These are phyloP conservation scores for Hymenoscyphus albidus DNA, from an alignment of 2,329 filamentous ascomycete species.

Conservation along the genomic window DNA sequence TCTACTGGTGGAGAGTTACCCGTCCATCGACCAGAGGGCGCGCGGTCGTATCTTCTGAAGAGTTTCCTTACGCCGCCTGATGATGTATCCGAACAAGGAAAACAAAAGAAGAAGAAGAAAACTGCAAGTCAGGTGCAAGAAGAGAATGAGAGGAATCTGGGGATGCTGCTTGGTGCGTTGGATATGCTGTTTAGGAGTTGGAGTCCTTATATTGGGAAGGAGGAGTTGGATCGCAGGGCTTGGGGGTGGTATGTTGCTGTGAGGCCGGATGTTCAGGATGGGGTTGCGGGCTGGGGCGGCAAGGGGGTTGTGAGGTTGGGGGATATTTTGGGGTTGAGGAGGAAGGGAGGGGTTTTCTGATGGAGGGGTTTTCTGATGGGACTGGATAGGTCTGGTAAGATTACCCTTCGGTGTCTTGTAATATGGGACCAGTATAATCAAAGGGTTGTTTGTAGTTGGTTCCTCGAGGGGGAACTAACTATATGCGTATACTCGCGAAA, in stretches of 20 bases:
- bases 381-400: too few species aligned
- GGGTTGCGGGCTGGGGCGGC: slow-evolving; percentile 76
- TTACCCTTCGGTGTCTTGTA: too few species aligned
- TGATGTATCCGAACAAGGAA: background rate
- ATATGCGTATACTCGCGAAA: too few species aligned
- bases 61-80: slow-evolving; percentile 49
- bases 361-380: too few species aligned
- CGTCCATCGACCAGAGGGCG: slow-evolving; percentile 70
- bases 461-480: too few species aligned
- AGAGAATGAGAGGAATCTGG: slow-evolving; percentile 67
- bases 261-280: slow-evolving; percentile 70
- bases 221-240: slow-evolving; percentile 70
- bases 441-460: too few species aligned
- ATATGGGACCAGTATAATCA: too few species aligned
- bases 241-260: slow-evolving; percentile 80
- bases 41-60: slow-evolving; percentile 54
- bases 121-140: slow-evolving; percentile 48
- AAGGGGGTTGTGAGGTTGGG: slow-evolving; percentile 66
- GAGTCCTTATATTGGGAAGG: slow-evolving; percentile 55
- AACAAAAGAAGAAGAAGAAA: slow-evolving; percentile 46
- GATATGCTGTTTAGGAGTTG: slow-evolving; percentile 72
- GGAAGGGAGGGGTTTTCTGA: slow-evolving; percentile 28
- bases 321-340: slow-evolving; percentile 60
- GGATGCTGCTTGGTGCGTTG: slow-evolving; percentile 65
- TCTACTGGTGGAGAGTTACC: slow-evolving; percentile 52